phyloP scores from a whole-genome alignment of 169 alveolate genomes.

The Eimeria necatrix region DNA sequence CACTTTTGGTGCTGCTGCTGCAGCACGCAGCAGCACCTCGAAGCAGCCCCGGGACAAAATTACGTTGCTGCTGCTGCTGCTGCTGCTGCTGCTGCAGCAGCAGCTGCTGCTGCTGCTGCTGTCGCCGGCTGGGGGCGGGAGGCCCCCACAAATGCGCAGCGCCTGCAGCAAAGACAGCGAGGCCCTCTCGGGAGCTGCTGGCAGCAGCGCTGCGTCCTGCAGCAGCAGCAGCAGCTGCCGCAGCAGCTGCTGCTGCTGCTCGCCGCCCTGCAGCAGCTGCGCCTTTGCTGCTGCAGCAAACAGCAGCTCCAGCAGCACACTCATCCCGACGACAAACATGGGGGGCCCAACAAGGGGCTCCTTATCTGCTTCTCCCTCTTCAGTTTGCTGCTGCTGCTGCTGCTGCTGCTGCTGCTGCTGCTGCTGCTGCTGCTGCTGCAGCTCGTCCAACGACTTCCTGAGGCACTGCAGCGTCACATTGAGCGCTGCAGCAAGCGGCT shows the following conservation, averaged over 20 bases:
- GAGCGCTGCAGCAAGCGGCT: constrained; percentile 27
- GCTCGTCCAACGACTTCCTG: constrained; percentile 28
- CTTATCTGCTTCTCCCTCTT: not conserved
- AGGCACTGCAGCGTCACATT: constrained; percentile 55
- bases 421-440: constrained; percentile 55
- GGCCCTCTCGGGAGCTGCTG: constrained; percentile 42
- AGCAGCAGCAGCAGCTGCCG: constrained; percentile 27
- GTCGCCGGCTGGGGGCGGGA: not conserved
- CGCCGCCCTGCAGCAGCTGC: constrained; percentile 21
- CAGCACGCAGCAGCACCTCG: constrained; percentile 50
- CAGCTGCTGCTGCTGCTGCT: constrained; percentile 21
- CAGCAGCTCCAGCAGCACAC: constrained; percentile 44
- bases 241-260: constrained; percentile 27
- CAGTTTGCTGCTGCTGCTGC: constrained; percentile 30
- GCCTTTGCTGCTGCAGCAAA: constrained; percentile 46
- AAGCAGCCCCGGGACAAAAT: constrained; percentile 28
- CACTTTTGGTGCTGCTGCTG: not conserved
- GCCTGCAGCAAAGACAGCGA: not conserved
- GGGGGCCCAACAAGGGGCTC: constrained; percentile 54
- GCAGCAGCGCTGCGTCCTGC: not conserved
- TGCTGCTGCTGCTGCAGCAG: constrained; percentile 31
- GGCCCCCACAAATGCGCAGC: constrained; percentile 27
- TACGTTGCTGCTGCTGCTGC: constrained; percentile 9
- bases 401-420: constrained; percentile 65
- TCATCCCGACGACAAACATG: constrained; percentile 22